Percentiles rank a stretch among this genome's conserved stretches.
Evolutionary conservation across 441 rosid genomes (phyloP).

Genomic region (Jatropha podagrica): DNA sequence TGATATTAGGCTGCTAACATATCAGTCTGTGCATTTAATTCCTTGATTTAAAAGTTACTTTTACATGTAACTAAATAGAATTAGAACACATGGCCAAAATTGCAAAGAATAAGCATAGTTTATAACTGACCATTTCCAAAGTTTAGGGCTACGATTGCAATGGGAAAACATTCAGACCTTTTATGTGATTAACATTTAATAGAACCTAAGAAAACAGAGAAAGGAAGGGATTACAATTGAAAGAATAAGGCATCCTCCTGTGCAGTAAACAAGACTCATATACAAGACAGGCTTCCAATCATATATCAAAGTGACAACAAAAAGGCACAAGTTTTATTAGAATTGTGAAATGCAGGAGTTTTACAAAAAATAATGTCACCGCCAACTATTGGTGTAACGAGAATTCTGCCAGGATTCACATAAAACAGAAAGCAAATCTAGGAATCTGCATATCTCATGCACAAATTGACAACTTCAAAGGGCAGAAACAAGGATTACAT

Average conservation of each 20-base stretch:
- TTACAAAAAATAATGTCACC: not conserved
- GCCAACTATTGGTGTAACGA: not conserved
- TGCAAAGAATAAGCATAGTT: not conserved
- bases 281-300: not conserved
- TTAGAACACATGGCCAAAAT: not conserved
- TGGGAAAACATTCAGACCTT: not conserved
- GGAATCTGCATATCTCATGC: not conserved
- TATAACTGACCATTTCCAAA: not conserved
- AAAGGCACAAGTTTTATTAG: not conserved
- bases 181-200: not conserved
- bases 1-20: not conserved
- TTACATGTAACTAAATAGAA: not conserved
- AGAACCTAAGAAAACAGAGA: not conserved
- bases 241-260: not conserved
- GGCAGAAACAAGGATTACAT: not conserved
- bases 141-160: not conserved
- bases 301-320: not conserved
- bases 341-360: not conserved
- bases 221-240: not conserved
- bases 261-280: not conserved
- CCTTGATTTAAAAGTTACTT: not conserved
- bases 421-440: not conserved
- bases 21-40: too few relatives aligned
- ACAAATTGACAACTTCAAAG: not conserved
- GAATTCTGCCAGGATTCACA: not conserved